phyloP scores from a whole-genome alignment of 108 stramenopile genomes.

The Fragilariopsis cylindrus region DNA sequence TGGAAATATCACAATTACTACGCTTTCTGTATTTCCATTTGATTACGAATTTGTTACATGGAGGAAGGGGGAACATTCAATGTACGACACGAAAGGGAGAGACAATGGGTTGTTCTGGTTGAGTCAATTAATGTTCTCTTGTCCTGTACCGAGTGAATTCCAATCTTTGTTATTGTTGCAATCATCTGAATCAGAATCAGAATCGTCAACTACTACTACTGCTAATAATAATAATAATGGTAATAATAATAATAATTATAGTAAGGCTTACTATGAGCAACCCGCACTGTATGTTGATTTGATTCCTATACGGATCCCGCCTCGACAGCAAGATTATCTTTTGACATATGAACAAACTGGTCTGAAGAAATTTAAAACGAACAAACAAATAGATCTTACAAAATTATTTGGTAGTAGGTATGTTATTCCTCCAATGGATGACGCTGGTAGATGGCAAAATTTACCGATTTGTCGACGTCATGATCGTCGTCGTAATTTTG shows the following conservation, averaged over 20 bases:
- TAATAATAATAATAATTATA: not conserved
- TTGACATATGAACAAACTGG: slow-evolving; percentile 31
- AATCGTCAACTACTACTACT: too few species aligned
- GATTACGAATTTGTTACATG: slow-evolving; percentile 74
- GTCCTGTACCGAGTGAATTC: slow-evolving; percentile 62
- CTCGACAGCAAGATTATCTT: slow-evolving; percentile 28
- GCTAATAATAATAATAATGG: too few species aligned
- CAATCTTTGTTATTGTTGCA: slow-evolving; percentile 14
- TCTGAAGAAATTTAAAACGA: not conserved
- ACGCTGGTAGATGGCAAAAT: slow-evolving; percentile 80
- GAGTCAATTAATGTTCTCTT: slow-evolving; percentile 54
- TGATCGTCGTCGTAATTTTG: too few species aligned
- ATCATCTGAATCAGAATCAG: not conserved
- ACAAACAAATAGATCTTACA: slow-evolving; percentile 37
- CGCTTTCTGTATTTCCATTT: slow-evolving; percentile 57
- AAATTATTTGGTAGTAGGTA: slow-evolving; percentile 51
- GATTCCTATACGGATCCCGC: slow-evolving; percentile 71
- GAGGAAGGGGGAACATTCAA: slow-evolving; percentile 27
- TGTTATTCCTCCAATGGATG: slow-evolving; percentile 58
- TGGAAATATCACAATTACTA: slow-evolving; percentile 24
- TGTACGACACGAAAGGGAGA: slow-evolving; percentile 51
- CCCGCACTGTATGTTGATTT: slow-evolving; percentile 64
- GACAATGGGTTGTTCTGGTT: slow-evolving; percentile 43
- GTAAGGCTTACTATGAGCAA: not conserved
- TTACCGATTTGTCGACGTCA: slow-evolving; percentile 59